These are phyloP conservation scores for Adenanthera pavonina DNA, from an alignment of 306 rosid genomes.

Conservation along the genomic window DNA sequence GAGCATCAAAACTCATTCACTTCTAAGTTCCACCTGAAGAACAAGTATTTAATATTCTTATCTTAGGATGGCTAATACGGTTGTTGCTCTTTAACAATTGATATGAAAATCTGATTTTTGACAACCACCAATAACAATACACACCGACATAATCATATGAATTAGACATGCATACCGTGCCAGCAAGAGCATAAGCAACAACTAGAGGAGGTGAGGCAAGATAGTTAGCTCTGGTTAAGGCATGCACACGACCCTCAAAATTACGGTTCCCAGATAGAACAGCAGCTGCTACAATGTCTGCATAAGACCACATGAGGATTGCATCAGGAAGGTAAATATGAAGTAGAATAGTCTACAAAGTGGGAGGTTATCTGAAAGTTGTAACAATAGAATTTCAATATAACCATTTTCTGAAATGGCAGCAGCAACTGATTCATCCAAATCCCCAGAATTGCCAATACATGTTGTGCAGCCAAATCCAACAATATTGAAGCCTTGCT, in stretches of 20 bases:
- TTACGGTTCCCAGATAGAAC: conserved; percentile 97
- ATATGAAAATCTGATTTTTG: conserved; percentile 19
- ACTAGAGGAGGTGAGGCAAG: conserved; percentile 98
- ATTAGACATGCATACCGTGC: conserved; percentile 69
- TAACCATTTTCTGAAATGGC: conserved; percentile 90
- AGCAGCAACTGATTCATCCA: conserved; percentile 80
- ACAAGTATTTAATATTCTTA: conserved; percentile 2
- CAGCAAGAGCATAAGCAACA: conserved; percentile 97
- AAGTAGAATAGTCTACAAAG: conserved; percentile 21
- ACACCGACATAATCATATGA: conserved; percentile 24
- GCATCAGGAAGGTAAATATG: conserved; percentile 15
- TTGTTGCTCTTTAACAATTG: not conserved
- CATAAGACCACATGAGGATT: conserved; percentile 35
- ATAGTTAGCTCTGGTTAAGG: conserved; percentile 98
- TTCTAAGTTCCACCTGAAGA: not conserved
- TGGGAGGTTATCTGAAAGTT: conserved; percentile 8
- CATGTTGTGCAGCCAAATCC: conserved; percentile 98
- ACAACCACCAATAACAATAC: conserved; percentile 28
- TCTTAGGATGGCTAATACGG: conserved; percentile 3
- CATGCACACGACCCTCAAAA: conserved; percentile 97
- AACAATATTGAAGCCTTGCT: conserved; percentile 91
- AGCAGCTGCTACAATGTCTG: conserved; percentile 93
- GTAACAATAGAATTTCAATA: conserved; percentile 20
- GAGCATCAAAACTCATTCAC: not conserved
- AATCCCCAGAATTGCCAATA: conserved; percentile 92